A percentile compares a stretch with the other conserved stretches of the same genome.
Evolutionary conservation across 1,139 yeast genomes (phyloP).

Genomic region (Kodamaea alishanica): DNA sequence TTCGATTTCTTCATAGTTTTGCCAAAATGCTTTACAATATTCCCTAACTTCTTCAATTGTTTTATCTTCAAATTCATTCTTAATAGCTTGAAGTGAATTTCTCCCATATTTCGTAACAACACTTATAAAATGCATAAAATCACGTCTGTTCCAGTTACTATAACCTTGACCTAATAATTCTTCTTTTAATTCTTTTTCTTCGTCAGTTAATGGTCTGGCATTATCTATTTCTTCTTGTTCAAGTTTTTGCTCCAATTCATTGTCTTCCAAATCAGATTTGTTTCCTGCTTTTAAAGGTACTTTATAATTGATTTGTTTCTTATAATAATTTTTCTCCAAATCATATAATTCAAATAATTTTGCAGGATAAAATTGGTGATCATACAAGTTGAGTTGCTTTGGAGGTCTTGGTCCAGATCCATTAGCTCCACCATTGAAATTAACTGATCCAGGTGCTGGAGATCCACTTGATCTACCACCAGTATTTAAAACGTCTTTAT

Average conservation of each 20-base stretch:
- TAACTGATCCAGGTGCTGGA: constrained; percentile 26
- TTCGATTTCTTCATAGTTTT: constrained; percentile 58
- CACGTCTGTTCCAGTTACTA: constrained; percentile 67
- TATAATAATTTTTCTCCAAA: constrained; percentile 58
- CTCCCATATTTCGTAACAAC: constrained; percentile 66
- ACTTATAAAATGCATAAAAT: constrained; percentile 63
- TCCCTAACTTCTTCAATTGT: constrained; percentile 63
- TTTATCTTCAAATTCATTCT: constrained; percentile 63
- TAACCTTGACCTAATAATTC: constrained; percentile 57
- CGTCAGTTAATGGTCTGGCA: constrained; percentile 64
- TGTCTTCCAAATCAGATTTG: constrained; percentile 38
- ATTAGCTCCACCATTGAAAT: no score
- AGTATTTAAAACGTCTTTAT: constrained; percentile 70
- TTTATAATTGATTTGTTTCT: constrained; percentile 47
- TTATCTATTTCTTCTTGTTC: constrained; percentile 62
- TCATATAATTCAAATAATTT: constrained; percentile 61
- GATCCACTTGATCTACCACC: constrained; percentile 43
- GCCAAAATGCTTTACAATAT: constrained; percentile 69
- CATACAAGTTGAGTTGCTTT: constrained; percentile 62
- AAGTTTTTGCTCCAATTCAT: constrained; percentile 52
- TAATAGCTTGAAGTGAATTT: constrained; percentile 56
- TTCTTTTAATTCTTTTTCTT: constrained; percentile 56
- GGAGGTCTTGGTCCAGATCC: constrained; percentile 60
- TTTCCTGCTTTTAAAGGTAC: constrained; percentile 47
- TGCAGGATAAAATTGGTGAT: constrained; percentile 70